Evolutionary conservation across 129 eudicot species (phyloP).

Genomic region (Heracleum sosnowskyi): DNA sequence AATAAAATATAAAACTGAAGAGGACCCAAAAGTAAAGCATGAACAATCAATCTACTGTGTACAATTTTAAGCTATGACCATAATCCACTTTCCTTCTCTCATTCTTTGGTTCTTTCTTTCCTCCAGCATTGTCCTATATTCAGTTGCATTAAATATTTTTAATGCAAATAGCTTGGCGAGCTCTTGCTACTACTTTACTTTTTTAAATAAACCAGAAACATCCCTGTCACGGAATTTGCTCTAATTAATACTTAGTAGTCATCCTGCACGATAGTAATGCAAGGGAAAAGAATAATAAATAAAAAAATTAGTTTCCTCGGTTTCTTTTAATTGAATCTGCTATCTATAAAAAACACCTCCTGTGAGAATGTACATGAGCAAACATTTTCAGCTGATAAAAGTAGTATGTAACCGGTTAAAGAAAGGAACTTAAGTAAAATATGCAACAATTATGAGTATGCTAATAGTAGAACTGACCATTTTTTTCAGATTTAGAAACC

Average conservation of each 20-base stretch:
- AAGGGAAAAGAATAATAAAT: not conserved
- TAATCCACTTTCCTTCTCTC: not conserved
- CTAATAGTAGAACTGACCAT: slow-evolving; percentile 43
- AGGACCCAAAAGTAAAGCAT: not conserved
- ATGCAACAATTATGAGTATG: not conserved
- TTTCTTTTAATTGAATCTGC: not conserved
- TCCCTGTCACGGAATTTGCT: not conserved
- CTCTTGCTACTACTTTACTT: not conserved
- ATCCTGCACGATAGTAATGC: not conserved
- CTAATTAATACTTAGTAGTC: not conserved
- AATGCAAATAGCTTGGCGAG: not conserved
- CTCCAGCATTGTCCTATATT: not conserved
- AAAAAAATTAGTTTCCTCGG: not conserved
- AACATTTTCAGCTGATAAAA: not conserved
- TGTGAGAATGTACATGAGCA: not conserved
- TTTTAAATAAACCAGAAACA: not conserved
- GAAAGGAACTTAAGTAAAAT: not conserved
- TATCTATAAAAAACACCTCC: not conserved
- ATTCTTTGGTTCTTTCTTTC: not conserved
- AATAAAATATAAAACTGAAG: not conserved
- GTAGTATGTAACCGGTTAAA: not conserved
- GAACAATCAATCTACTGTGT: not conserved
- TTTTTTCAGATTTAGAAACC: slow-evolving; percentile 75
- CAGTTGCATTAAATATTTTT: not conserved
- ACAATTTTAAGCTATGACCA: not conserved